Conservation (phyloP, 352 stramenopile species). For the Phytophthora aleatoria region DNA sequence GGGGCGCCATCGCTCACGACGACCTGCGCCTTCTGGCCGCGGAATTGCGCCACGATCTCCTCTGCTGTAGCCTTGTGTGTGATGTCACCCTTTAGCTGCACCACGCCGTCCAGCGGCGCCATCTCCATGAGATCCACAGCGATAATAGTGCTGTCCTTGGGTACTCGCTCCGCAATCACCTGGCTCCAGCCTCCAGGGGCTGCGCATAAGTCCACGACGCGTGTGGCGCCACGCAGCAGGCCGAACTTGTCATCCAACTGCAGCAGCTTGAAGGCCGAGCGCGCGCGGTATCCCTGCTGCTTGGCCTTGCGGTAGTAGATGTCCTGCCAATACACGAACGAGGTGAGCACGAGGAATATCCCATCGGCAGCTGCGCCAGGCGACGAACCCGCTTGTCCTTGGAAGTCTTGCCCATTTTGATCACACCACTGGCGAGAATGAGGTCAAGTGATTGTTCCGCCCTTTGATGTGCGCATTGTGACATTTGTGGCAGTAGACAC, state of each 20-base stretch:
- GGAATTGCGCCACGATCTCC: constrained; percentile 70
- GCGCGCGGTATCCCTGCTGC: constrained; percentile 95
- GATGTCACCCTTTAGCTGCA: constrained; percentile 84
- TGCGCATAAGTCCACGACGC: constrained; percentile 84
- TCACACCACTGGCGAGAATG: constrained; percentile 5
- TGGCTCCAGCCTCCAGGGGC: constrained; percentile 88
- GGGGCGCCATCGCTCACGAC: constrained; percentile 99
- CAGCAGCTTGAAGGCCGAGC: constrained; percentile 98
- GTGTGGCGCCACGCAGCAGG: constrained; percentile 88
- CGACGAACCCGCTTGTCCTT: constrained; percentile 91
- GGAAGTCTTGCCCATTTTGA: constrained; percentile 82
- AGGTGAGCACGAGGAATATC: not conserved
- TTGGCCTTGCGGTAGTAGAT: constrained; percentile 95
- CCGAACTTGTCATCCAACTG: constrained; percentile 99
- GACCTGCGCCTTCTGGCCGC: constrained; percentile 92
- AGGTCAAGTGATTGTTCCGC: constrained; percentile 20
- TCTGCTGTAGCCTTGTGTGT: constrained; percentile 78
- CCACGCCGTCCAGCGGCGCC: constrained; percentile 92
- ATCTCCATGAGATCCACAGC: constrained; percentile 95
- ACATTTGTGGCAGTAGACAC: constrained; percentile 14
- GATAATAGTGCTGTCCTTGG: constrained; percentile 49
- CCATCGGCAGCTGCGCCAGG: not conserved
- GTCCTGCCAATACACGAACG: constrained; percentile 46
- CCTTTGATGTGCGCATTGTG: constrained; percentile 13
- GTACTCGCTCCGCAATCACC: constrained; percentile 83